A percentile compares a stretch with the other conserved stretches of the same genome.
phyloP scores from a whole-genome alignment of 2,329 filamentous ascomycete species.

The Xylariales sp. region DNA sequence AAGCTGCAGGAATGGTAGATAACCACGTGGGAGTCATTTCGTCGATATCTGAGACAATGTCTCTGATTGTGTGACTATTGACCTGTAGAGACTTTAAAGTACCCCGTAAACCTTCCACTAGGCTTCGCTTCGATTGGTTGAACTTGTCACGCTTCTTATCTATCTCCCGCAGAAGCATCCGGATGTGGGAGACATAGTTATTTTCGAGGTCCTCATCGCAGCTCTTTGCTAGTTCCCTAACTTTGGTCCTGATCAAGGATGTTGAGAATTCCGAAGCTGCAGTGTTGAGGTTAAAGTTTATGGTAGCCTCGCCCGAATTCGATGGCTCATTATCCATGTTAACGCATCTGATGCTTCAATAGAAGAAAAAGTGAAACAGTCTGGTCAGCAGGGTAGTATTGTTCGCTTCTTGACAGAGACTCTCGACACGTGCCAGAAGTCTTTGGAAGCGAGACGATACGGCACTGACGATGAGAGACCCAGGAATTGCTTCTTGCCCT shows the following conservation, averaged over 20 bases:
- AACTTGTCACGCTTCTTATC: neutral
- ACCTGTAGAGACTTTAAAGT: neutral
- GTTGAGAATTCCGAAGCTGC: slow-evolving; percentile 1
- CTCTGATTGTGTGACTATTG: neutral
- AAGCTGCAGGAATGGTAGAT: neutral
- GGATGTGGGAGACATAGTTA: neutral
- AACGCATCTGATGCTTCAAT: too few relatives aligned
- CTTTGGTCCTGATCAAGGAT: neutral
- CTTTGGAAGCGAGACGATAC: too few relatives aligned
- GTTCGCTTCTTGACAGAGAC: too few relatives aligned
- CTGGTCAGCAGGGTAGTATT: too few relatives aligned
- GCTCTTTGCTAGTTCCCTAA: neutral
- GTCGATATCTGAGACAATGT: slow-evolving; percentile 1
- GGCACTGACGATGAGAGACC: too few relatives aligned
- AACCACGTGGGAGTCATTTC: neutral
- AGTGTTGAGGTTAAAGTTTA: neutral
- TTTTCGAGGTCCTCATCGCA: neutral
- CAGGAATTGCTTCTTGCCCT: too few relatives aligned
- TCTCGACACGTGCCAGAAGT: too few relatives aligned
- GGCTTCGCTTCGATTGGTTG: neutral
- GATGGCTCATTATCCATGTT: neutral
- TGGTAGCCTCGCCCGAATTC: neutral
- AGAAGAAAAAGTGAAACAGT: too few relatives aligned
- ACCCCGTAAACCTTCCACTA: neutral
- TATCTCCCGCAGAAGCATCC: neutral